Percentiles rank a stretch among this genome's conserved stretches.
phyloP scores from a whole-genome alignment of 768 basidiomycete genomes.

The Lentinula raphanica region DNA sequence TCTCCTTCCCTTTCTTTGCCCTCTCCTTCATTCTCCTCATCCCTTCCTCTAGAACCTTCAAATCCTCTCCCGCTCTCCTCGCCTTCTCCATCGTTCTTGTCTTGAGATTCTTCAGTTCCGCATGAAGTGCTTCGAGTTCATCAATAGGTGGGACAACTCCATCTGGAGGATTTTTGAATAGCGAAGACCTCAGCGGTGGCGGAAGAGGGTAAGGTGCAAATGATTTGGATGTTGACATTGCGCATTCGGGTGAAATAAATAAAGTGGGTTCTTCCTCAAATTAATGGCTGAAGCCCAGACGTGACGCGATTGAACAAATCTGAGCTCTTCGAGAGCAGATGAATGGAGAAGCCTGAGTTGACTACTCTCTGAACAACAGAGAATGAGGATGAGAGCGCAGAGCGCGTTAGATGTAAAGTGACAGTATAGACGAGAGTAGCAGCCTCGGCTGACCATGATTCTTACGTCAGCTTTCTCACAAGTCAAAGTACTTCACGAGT shows the following conservation, averaged over 20 bases:
- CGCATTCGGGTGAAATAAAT: neutral
- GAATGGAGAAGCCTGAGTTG: neutral
- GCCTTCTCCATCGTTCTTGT: slow-evolving; percentile 54
- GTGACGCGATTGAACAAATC: neutral
- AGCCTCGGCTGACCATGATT: neutral
- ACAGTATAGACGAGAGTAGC: neutral
- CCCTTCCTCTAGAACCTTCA: slow-evolving; percentile 69
- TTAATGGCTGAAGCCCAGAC: neutral
- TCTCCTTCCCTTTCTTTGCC: slow-evolving; percentile 67
- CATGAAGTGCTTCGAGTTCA: slow-evolving; percentile 61
- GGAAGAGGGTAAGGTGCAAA: slow-evolving; percentile 46
- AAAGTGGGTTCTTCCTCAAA: neutral
- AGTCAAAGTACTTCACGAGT: too few relatives aligned
- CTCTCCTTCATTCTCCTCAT: slow-evolving; percentile 74
- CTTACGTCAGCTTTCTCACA: neutral
- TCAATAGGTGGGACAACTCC: slow-evolving; percentile 59
- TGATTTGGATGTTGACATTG: slow-evolving; percentile 53
- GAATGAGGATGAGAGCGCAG: neutral
- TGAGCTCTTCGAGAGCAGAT: neutral
- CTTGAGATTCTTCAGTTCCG: slow-evolving; percentile 53
- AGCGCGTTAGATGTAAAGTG: slow-evolving; percentile 2
- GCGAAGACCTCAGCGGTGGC: slow-evolving; percentile 47
- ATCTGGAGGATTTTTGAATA: slow-evolving; percentile 63
- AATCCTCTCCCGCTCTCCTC: slow-evolving; percentile 73
- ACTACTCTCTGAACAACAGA: neutral